phyloP scores from a whole-genome alignment of 2,329 filamentous ascomycete species.

The Canariomyces notabilis region DNA sequence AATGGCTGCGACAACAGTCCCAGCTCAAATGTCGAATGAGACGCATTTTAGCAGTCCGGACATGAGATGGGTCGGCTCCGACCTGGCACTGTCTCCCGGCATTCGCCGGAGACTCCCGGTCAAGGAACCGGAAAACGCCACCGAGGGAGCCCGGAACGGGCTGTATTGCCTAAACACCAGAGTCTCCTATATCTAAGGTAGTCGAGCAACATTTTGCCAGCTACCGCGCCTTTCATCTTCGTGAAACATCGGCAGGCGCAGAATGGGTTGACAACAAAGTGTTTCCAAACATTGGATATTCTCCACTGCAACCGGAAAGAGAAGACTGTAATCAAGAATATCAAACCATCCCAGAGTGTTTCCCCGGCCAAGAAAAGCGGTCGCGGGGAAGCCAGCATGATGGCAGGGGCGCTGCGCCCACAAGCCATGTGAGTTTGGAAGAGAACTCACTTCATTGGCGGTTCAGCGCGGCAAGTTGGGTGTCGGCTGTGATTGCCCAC shows the following conservation, averaged over 20 bases:
- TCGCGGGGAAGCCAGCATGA: conserved; percentile 3
- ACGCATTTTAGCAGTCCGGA: too few relatives aligned
- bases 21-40: too few relatives aligned
- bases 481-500: conserved; percentile 15
- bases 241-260: conserved; percentile 17
- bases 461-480: conserved; percentile 12
- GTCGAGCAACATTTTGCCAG: too few relatives aligned
- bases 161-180: neutral
- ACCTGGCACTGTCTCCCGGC: neutral
- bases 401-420: conserved; percentile 4
- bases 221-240: conserved; percentile 12
- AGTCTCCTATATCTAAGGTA: too few relatives aligned
- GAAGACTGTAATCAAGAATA: too few relatives aligned
- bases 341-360: too few relatives aligned
- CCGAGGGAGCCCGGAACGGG: neutral
- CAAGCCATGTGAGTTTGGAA: conserved; percentile 2
- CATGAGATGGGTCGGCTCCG: neutral
- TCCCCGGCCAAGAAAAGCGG: conserved; percentile 9
- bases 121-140: neutral
- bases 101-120: neutral
- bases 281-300: conserved; percentile 3
- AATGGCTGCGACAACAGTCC: too few relatives aligned
- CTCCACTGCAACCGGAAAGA: conserved; percentile 12
- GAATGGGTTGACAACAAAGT: conserved; percentile 10
- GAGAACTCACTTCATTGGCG: conserved; percentile 10